Evolutionary conservation across 2,329 filamentous ascomycete genomes (phyloP), one percentile per base, ranked within the genome.

Genomic region (Penicillium griseofulvum): DNA sequence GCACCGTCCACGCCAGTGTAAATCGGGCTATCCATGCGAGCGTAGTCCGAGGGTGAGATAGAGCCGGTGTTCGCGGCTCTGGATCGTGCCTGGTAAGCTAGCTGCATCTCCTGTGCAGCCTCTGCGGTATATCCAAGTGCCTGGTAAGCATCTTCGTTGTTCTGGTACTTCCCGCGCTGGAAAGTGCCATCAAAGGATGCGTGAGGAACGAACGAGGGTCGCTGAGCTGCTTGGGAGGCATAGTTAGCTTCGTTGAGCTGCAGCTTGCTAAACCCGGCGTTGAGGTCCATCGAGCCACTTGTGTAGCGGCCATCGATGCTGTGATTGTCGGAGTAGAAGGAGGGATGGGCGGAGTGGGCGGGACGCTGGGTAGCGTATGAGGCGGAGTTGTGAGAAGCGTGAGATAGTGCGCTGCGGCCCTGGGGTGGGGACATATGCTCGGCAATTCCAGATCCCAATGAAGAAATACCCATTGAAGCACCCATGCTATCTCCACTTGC

Each of bases 1-100:
- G 78, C 76, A 24, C 74, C 80, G 41, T 76, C 74, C 7, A 74
- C 67, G 5, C 75, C 71, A 3, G 78, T 72, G 61, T 82, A 81
- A 60, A 78, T 77, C 0, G 74, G 68, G 54, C 70, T 74, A 16
- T 71, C 72, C 22, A 80, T 74, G 57, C 79, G 77, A 29, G 76
- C 71, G 50, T 77, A 78, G 19, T 80, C 77, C 7, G 74, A 74
- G 3, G 80, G 77, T 9, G 78, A 77, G 33, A 73, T 68, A 3
- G 78, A 72, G 22, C 75, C 78, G 39, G 74, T 75, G 19, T 74
- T 76, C 24, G 71, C 74, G 52, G 78, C 72, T 49, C 77, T 74
- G 48, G 76, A 68, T 10, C 70, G 69, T 33, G 74, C 69, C 45
- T 76, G 71, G 43, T 75, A 70, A 39, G 66, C 65, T 24, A 74